Conservation (phyloP, 495 filamentous ascomycete genomes). For the Penicillium herquei region DNA sequence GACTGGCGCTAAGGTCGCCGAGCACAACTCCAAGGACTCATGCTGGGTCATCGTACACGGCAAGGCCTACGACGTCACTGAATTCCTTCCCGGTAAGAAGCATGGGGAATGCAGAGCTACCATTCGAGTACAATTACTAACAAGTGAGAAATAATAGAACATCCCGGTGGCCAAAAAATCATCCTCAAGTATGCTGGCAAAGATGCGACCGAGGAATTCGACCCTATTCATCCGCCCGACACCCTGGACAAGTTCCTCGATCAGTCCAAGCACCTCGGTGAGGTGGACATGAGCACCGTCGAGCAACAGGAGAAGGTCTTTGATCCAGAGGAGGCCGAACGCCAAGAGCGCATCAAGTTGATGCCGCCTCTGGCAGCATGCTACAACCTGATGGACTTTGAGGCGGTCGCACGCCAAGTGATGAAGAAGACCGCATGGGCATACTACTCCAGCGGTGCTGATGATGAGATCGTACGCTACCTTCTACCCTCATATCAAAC, state of each 20-base stretch:
- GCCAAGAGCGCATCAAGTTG: slow-evolving; percentile 68
- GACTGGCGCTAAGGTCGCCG: slow-evolving; percentile 73
- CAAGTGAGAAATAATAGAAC: slow-evolving; percentile 47
- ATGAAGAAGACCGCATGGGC: slow-evolving; percentile 97
- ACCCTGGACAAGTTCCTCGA: slow-evolving; percentile 74
- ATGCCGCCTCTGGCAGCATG: slow-evolving; percentile 87
- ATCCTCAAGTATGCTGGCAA: slow-evolving; percentile 80
- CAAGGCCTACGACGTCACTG: slow-evolving; percentile 88
- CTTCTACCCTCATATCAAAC: neutral
- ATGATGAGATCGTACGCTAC: slow-evolving; percentile 89
- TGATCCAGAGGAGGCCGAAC: slow-evolving; percentile 74
- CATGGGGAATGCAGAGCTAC: neutral
- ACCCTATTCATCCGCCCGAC: slow-evolving; percentile 91
- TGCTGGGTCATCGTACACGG: slow-evolving; percentile 86
- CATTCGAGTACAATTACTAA: neutral
- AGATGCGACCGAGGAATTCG: slow-evolving; percentile 86
- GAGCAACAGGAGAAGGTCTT: slow-evolving; percentile 64
- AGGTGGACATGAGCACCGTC: slow-evolving; percentile 87
- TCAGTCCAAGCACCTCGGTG: slow-evolving; percentile 82
- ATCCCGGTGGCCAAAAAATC: slow-evolving; percentile 82
- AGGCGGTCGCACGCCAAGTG: slow-evolving; percentile 77
- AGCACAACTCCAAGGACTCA: slow-evolving; percentile 80
- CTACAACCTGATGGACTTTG: slow-evolving; percentile 95
- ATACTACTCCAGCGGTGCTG: slow-evolving; percentile 93
- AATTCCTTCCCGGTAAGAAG: slow-evolving; percentile 67